Evolutionary conservation across 371 early-diverging fungal genomes (phyloP).

Genomic region (Mucor mucedo): DNA sequence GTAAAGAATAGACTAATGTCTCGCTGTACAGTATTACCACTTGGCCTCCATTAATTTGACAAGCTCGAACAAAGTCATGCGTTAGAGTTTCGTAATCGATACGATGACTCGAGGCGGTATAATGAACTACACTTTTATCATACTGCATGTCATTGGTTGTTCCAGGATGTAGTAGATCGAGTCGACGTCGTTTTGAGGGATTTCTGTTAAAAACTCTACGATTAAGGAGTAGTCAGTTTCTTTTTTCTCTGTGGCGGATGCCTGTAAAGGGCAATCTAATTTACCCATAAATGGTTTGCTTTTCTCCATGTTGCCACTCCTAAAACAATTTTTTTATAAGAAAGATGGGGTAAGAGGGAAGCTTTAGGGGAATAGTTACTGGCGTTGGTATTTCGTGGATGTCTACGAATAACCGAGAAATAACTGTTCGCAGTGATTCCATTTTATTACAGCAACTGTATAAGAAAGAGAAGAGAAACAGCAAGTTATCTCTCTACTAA

Average conservation of each 20-base stretch:
- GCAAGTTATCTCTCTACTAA: too few species aligned
- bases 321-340: slow-evolving; percentile 5
- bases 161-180: slow-evolving; percentile 44
- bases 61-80: slow-evolving; percentile 44
- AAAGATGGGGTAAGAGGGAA: neutral
- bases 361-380: slow-evolving; percentile 18
- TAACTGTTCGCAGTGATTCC: slow-evolving; percentile 51
- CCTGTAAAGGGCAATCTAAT: neutral
- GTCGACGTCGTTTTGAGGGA: slow-evolving; percentile 44
- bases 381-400: slow-evolving; percentile 30
- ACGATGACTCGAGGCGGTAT: slow-evolving; percentile 28
- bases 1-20: too few species aligned
- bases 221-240: neutral
- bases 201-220: slow-evolving; percentile 40
- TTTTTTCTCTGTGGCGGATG: neutral
- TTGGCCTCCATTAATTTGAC: slow-evolving; percentile 34
- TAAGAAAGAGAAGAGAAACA: too few species aligned
- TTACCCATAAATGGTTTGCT: slow-evolving; percentile 33
- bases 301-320: slow-evolving; percentile 21
- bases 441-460: slow-evolving; percentile 14
- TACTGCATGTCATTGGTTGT: slow-evolving; percentile 19
- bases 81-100: slow-evolving; percentile 45
- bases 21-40: slow-evolving; percentile 13
- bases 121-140: slow-evolving; percentile 32
- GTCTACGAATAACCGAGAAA: slow-evolving; percentile 51